These are phyloP conservation scores for Peterozyma xylosa DNA, from an alignment of 805 yeast genomes.

Conservation along the genomic window DNA sequence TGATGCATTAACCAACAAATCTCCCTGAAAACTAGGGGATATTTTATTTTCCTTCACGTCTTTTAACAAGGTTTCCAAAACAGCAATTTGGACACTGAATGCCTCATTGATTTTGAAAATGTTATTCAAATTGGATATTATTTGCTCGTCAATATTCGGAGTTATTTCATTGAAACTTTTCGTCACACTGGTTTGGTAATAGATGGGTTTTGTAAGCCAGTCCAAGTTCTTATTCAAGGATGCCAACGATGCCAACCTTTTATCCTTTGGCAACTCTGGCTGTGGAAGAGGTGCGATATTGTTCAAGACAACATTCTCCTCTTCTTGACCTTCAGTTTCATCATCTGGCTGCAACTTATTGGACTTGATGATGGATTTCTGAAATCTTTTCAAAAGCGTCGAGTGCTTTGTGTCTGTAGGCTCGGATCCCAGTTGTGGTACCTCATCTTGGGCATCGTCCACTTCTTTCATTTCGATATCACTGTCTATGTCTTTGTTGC, in stretches of 20 bases:
- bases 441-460: slow-evolving; percentile 13
- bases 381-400: slow-evolving; percentile 46
- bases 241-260: slow-evolving; percentile 25
- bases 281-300: slow-evolving; percentile 77
- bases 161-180: slow-evolving; percentile 42
- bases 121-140: slow-evolving; percentile 37
- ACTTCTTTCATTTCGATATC: slow-evolving; percentile 12
- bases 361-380: slow-evolving; percentile 27
- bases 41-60: slow-evolving; percentile 31
- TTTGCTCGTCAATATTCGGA: slow-evolving; percentile 29
- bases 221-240: slow-evolving; percentile 31
- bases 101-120: slow-evolving; percentile 44
- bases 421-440: slow-evolving; percentile 11
- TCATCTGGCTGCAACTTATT: slow-evolving; percentile 10
- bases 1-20: slow-evolving; percentile 82
- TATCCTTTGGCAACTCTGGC: slow-evolving; percentile 59
- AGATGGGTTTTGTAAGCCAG: slow-evolving; percentile 66
- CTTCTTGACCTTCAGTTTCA: slow-evolving; percentile 13
- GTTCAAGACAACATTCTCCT: slow-evolving; percentile 20
- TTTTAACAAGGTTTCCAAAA: slow-evolving; percentile 44
- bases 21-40: slow-evolving; percentile 56
- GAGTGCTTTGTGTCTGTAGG: slow-evolving; percentile 31
- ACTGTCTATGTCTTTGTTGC: slow-evolving; percentile 2
- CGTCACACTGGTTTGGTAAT: slow-evolving; percentile 37
- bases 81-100: slow-evolving; percentile 71